Conservation (phyloP, 1,139 yeast species). For the Yamadazyma trypodendri region DNA sequence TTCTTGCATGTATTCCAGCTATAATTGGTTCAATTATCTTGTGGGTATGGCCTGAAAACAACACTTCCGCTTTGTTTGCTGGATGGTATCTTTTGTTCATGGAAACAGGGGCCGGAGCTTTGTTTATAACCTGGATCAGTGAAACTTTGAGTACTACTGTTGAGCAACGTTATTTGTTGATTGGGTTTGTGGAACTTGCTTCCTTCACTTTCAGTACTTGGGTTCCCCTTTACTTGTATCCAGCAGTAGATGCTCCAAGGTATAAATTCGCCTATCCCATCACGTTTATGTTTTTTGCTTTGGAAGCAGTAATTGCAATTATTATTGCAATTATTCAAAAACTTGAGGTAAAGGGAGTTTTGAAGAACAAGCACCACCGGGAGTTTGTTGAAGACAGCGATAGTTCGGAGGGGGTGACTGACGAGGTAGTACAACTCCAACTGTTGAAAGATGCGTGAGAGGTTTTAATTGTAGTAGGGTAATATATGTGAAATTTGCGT, state of each 20-base stretch:
- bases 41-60: conserved; percentile 13
- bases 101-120: conserved; percentile 20
- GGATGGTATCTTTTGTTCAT: conserved; percentile 21
- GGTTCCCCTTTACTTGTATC: conserved; percentile 18
- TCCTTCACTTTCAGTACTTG: conserved; percentile 21
- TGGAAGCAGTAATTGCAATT: conserved; percentile 17
- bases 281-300: conserved; percentile 17
- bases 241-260: conserved; percentile 19
- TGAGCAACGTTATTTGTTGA: conserved; percentile 19
- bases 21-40: conserved; percentile 18
- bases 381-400: conserved; percentile 2
- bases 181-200: conserved; percentile 20
- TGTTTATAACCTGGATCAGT: conserved; percentile 22
- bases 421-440: too few species aligned
- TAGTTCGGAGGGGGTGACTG: neutral
- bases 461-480: too few species aligned
- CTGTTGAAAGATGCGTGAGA: too few species aligned
- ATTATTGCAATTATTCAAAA: conserved; percentile 10
- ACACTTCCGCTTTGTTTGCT: conserved; percentile 16
- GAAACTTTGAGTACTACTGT: conserved; percentile 18
- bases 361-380: conserved; percentile 8
- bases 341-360: conserved; percentile 10
- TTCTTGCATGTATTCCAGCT: conserved; percentile 17
- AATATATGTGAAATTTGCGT: too few species aligned
- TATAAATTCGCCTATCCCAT: conserved; percentile 21